Evolutionary conservation across 2,329 filamentous ascomycete genomes (phyloP).

Genomic region (Stagonosporopsis cucurbitacearum): DNA sequence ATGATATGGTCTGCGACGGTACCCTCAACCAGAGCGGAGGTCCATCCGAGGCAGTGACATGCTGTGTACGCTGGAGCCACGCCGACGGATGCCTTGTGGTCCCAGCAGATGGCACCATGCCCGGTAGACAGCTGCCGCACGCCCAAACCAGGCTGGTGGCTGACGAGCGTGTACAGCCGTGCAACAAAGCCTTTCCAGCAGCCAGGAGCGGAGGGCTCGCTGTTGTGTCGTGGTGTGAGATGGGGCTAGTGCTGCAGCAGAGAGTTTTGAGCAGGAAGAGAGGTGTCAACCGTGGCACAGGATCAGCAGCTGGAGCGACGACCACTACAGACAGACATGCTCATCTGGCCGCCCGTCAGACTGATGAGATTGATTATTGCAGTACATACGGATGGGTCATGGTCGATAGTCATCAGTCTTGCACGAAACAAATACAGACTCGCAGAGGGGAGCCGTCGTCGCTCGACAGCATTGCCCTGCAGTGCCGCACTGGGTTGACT

Average conservation of each 20-base stretch:
- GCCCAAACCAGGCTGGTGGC: conserved; percentile 45
- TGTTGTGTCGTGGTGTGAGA: conserved; percentile 28
- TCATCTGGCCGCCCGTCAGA: neutral
- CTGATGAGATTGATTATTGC: conserved; percentile 11
- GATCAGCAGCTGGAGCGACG: conserved; percentile 29
- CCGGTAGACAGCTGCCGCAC: conserved; percentile 43
- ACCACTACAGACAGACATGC: no score
- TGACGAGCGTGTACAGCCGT: conserved; percentile 29
- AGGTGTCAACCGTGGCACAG: conserved; percentile 37
- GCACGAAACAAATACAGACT: conserved; percentile 11
- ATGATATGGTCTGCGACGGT: conserved; percentile 19
- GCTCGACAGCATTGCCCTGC: conserved; percentile 16
- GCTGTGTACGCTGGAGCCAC: conserved; percentile 39
- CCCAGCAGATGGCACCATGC: conserved; percentile 34
- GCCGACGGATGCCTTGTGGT: conserved; percentile 33
- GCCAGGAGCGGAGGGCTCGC: conserved; percentile 34
- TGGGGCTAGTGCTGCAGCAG: conserved; percentile 34
- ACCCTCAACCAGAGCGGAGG: conserved; percentile 24
- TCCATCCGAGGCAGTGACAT: conserved; percentile 34
- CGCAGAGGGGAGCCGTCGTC: conserved; percentile 15
- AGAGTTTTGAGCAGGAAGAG: conserved; percentile 29
- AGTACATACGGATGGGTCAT: no score
- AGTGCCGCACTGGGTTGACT: conserved; percentile 18
- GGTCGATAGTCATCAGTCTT: conserved; percentile 28
- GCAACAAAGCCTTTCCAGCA: conserved; percentile 35